Base-by-base conservation (phyloP, 129 eudicot genomes). In the Flaveria brownii region DNA sequence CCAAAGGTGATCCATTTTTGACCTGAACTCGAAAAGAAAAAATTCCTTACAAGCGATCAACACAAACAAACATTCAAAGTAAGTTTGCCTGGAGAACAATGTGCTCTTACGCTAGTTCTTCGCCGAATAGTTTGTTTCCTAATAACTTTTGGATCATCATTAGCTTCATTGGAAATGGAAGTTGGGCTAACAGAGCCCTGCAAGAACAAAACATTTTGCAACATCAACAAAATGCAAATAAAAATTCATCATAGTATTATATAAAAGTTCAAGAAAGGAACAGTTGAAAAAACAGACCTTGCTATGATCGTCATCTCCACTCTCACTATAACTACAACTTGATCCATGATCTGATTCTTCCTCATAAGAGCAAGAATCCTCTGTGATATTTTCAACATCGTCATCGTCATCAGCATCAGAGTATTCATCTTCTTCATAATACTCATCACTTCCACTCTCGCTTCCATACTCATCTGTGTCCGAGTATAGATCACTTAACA, bases 391-490 rank as follows among this genome's bases (percentile, higher is more conserved):
- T 43, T 65, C 84, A 36, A 1, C 71, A 42, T 86, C 90, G 11
- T 86, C 91, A 16, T 77, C 86, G 28, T 84, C 91, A 16, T 77
- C 7, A 33, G 39, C 86, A 54, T 84, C 82, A 63, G 69, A 63
- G 68, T 82, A 91, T 41, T 86, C 96, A 80, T 67, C 82, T 42
- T 83, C 82, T 49, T 85, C 88, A 69, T 88, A 86, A 25, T 88
- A 74, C 65, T 80, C 88, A 45, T 91, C 99, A 79, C 84, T 85
- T 81, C 81, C 97, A 63, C 89, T 89, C 86, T 87, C 96, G 81
- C 90, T 91, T 75, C 90, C 96, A 81, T 85, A 87, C 45, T 86
- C 97, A 54, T 94, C 96, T 12, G 96, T 84, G 66, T 94, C 97
- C 0, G 97, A 80, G 77, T 89, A 94, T n/a, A 87, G 78, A 72